Conservation (phyloP, 2,329 filamentous ascomycete genomes). For the Nectriaceae sp. region DNA sequence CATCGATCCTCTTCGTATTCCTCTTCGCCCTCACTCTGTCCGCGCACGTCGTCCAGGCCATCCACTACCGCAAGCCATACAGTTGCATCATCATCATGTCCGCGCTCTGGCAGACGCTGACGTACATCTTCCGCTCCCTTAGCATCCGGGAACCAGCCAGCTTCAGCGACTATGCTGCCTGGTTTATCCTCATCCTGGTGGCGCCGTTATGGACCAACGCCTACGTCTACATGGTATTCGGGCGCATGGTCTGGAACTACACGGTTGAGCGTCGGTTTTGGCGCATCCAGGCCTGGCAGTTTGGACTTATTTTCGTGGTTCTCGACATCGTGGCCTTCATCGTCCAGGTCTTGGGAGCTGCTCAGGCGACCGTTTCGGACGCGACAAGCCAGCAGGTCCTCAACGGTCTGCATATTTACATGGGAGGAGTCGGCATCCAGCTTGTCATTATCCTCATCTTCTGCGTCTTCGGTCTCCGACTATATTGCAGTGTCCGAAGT, state of each 20-base stretch:
- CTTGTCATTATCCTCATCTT: neutral
- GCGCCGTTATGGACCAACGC: conserved; percentile 25
- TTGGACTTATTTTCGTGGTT: neutral
- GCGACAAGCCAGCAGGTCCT: neutral
- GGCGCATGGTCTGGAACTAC: neutral
- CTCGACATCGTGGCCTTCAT: neutral
- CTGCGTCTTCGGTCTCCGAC: neutral
- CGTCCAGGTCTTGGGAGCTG: neutral
- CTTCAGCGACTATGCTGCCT: conserved; percentile 14
- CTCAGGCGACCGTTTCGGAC: neutral
- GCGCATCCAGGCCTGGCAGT: neutral
- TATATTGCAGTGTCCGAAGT: neutral
- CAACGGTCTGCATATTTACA: neutral
- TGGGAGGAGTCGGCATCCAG: neutral
- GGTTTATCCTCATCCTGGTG: conserved; percentile 29
- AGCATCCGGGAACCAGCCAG: conserved; percentile 27
- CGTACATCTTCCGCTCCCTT: conserved; percentile 27
- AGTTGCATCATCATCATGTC: conserved; percentile 33
- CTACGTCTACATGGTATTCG: neutral
- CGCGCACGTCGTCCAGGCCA: conserved; percentile 26
- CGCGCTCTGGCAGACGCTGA: conserved; percentile 28
- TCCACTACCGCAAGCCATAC: conserved; percentile 27
- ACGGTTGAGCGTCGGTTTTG: neutral
- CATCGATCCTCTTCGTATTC: conserved; percentile 25
- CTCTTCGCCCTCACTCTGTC: conserved; percentile 23